Base-by-base conservation (phyloP, 1,139 yeast genomes). In the Taphrina pruni region DNA sequence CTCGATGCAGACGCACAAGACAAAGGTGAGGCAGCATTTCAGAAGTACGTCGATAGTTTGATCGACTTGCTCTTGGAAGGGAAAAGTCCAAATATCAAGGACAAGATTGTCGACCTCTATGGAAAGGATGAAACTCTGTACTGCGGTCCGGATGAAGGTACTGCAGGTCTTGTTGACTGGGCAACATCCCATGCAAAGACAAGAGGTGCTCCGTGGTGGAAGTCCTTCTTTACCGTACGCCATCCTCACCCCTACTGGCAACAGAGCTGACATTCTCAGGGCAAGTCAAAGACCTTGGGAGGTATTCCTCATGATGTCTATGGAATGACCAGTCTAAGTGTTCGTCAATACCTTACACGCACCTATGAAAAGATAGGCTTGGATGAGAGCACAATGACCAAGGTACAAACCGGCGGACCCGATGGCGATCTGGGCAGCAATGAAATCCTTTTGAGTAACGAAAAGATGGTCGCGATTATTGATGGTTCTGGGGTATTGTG, bases 201-300 rank as follows among this genome's bases (percentile, higher is more conserved):
- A 72, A 88, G 99, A 79, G 97, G 97, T 72, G 97, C 98, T 65
- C 94, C 97, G 72, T 92, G 97, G 97, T 94, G 99, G 99, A 93
- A 92, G 81, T 94, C 98, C 1, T 94, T 94, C 84, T 88, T 94
- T 80, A 94, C 99, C 6, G 60, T 50, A 50, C 17, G 55, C 55
- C 14, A 11, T 9, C 0, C 11, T 46, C 52, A 0, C 12, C 52
- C n/a, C 1, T 1, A 26, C 32, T 26, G 32, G 32, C 26, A 26
- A 11, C 38, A 26, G 12, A n/a, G n/a, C 38, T 50, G 14, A 50
- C 55, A 9, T 21, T 12, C 12, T 11, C 17, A 50, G 57, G 99
- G 99, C 75, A 94, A 94, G 82, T 86, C 93, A 61, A 97, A 97
- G 71, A 82, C 85, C 70, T 81, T 94, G 71, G 99, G 99, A 77